Conservation (phyloP, 2,329 filamentous ascomycete species). For the Aspergillus fructus region DNA sequence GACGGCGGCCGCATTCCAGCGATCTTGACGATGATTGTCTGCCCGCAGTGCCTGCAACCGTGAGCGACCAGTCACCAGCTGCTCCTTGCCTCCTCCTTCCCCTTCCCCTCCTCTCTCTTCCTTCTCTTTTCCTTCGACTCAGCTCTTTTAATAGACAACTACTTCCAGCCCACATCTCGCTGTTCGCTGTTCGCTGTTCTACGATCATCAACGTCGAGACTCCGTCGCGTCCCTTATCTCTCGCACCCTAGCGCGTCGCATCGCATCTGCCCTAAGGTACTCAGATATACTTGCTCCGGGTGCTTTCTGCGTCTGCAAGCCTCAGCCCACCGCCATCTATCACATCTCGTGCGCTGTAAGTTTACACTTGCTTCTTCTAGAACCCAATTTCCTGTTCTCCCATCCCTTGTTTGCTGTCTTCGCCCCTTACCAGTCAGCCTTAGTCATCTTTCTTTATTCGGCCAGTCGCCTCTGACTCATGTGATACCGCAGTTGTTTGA, state of each 20-base stretch:
- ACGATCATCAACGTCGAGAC: neutral
- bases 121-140: conserved; percentile 6
- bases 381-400: neutral
- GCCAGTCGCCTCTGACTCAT: conserved; percentile 23
- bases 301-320: conserved; percentile 17
- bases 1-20: conserved; percentile 12
- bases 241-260: conserved; percentile 22
- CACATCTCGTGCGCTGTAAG: conserved; percentile 16
- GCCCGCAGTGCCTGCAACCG: conserved; percentile 6
- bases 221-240: conserved; percentile 17
- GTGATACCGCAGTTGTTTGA: conserved; percentile 16
- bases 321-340: conserved; percentile 9
- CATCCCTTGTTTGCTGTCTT: conserved; percentile 1
- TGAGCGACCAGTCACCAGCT: no score
- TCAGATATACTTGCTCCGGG: conserved; percentile 11
- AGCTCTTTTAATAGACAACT: conserved; percentile 10
- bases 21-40: conserved; percentile 15
- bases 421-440: neutral
- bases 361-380: neutral
- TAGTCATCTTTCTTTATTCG: conserved; percentile 16
- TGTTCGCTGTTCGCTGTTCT: neutral
- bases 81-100: conserved; percentile 6
- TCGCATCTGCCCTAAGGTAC: conserved; percentile 14
- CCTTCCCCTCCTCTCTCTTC: conserved; percentile 5
- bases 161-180: neutral